Evolutionary conservation across 768 basidiomycete genomes (phyloP).

Genomic region (Kwoniella bestiolae): DNA sequence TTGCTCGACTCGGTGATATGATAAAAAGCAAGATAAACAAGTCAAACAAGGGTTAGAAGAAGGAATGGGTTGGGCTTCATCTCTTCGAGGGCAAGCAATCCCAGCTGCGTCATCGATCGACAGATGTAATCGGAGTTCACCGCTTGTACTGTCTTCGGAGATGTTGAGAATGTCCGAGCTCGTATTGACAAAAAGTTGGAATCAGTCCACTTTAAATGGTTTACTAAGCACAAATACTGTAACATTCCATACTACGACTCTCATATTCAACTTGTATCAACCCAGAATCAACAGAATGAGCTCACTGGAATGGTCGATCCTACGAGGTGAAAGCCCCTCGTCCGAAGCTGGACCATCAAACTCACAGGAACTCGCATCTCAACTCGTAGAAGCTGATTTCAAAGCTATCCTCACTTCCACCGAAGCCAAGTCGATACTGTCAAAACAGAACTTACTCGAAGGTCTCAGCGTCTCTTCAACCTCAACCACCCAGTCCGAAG

Average conservation of each 20-base stretch:
- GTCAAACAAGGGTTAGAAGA: not conserved
- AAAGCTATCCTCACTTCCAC: slow-evolving; percentile 58
- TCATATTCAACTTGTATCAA: not conserved
- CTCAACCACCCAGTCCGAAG: slow-evolving; percentile 60
- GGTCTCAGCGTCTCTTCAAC: slow-evolving; percentile 48
- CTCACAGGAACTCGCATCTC: slow-evolving; percentile 45
- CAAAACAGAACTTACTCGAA: slow-evolving; percentile 50
- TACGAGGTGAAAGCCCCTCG: slow-evolving; percentile 19
- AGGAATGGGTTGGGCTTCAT: not conserved
- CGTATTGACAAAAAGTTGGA: slow-evolving; percentile 15
- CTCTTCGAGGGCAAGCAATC: too few relatives aligned
- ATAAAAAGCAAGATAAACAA: too few relatives aligned
- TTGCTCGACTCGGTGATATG: too few relatives aligned
- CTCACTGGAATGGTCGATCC: slow-evolving; percentile 38
- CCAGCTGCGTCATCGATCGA: slow-evolving; percentile 9
- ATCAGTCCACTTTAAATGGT: not conserved
- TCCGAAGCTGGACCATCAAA: slow-evolving; percentile 19
- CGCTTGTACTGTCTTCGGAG: slow-evolving; percentile 3
- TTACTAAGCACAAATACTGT: slow-evolving; percentile 16
- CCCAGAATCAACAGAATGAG: slow-evolving; percentile 24
- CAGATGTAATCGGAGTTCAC: not conserved
- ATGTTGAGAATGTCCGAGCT: not conserved
- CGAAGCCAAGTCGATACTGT: slow-evolving; percentile 58
- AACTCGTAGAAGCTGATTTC: slow-evolving; percentile 57
- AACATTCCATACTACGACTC: not conserved